phyloP scores from a whole-genome alignment of 2,329 filamentous ascomycete species.

The Neonectria hederae region DNA sequence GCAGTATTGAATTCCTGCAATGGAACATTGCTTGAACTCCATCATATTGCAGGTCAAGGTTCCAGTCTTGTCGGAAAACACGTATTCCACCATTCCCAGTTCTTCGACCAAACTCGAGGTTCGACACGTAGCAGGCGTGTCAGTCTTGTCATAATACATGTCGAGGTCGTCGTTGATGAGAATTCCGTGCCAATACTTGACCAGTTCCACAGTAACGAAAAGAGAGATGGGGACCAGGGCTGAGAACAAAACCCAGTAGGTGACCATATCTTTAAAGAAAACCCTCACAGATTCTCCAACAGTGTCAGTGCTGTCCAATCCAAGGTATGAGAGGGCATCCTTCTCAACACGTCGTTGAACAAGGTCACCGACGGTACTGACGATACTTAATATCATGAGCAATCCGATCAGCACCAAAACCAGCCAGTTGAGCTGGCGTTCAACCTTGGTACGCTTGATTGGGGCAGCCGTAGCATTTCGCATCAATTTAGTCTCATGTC shows the following conservation, averaged over 20 bases:
- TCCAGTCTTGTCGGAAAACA: constrained; percentile 98
- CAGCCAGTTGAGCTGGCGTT: constrained; percentile 91
- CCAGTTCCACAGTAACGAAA: constrained; percentile 96
- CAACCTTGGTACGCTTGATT: constrained; percentile 97
- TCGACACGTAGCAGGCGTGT: constrained; percentile 94
- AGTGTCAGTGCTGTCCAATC: constrained; percentile 68
- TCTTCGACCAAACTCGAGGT: constrained; percentile 98
- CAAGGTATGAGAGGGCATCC: constrained; percentile 75
- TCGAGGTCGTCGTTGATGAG: constrained; percentile 97
- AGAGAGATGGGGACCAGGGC: constrained; percentile 96
- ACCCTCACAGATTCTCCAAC: constrained; percentile 70
- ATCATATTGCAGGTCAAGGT: constrained; percentile 98
- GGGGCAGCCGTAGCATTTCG: constrained; percentile 96
- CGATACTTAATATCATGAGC: constrained; percentile 82
- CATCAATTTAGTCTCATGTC: constrained; percentile 99
- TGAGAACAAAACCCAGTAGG: constrained; percentile 98
- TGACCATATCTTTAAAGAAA: constrained; percentile 94
- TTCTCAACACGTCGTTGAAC: constrained; percentile 75
- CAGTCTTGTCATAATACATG: constrained; percentile 95
- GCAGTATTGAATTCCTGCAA: constrained; percentile 92
- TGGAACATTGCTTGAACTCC: constrained; percentile 96
- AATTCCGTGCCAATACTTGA: constrained; percentile 98
- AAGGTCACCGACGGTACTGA: constrained; percentile 92
- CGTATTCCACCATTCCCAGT: constrained; percentile 96
- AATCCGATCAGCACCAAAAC: constrained; percentile 91